Base-by-base conservation (phyloP, 2,329 filamentous ascomycete species). In the Colletotrichum destructivum region DNA sequence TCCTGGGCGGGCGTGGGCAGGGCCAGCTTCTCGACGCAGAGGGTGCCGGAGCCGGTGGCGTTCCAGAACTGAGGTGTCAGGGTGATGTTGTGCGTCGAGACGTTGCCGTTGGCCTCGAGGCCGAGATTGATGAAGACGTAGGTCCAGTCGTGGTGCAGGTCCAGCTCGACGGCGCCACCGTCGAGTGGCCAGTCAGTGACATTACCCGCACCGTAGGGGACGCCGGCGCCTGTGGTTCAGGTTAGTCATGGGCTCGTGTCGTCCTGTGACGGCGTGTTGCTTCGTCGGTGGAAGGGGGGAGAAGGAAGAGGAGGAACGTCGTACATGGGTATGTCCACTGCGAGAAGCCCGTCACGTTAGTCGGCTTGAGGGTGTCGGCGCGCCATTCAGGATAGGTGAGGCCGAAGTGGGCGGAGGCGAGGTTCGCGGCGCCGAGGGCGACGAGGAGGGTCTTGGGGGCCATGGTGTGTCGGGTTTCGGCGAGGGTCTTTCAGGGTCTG, bases 61-160 rank as follows among this genome's bases (percentile, higher is more conserved):
- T 85, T 90, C 81, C 84, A 89, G 82, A 84, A 88, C 82, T 84
- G 75, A 3, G 88, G 89, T 2, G 90, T 88, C 38, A 94, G 85
- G 44, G 90, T 88, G 80, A 92, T 86, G 85, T 92, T 94, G 86
- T 91, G 95, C 80, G 89, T 90, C 76, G 85, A 86, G 26, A 87
- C 78, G 78, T 87, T 87, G 21, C 71, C 73, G 73, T 79, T 80
- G 55, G 78, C 78, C 78, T 85, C 85, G 52, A 88, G 79, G 57
- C 86, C 87, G 61, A 88, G 81, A 79, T 89, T 89, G 79, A 89
- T 78, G 76, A 85, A 88, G 76, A 89, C 68, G 78, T 88, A 89
- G 42, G 83, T 81, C 85, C 85, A 89, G 8, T 78, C 74, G 79
- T 89, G 87, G 80, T 87, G 86, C 42, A 89, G 83, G 51, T 84